These are phyloP conservation scores for Paramecium tetraurelia DNA, from an alignment of 73 alveolate species.

Conservation along the genomic window DNA sequence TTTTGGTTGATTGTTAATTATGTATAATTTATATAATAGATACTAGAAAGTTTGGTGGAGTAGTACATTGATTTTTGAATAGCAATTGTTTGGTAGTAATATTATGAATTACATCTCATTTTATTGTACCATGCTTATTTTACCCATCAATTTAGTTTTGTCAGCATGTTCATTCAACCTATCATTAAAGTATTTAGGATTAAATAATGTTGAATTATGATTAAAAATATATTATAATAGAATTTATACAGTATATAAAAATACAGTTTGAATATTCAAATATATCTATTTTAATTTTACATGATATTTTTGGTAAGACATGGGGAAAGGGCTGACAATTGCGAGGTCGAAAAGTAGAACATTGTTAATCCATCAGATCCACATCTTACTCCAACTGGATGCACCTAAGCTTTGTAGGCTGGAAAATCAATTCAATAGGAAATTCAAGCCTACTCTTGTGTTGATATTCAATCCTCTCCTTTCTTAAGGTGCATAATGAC, in stretches of 20 bases:
- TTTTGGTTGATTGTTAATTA: slow-evolving; percentile 30
- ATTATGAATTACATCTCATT: background rate
- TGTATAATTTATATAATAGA: background rate
- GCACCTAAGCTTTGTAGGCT: background rate
- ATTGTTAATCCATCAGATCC: background rate
- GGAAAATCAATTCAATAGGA: background rate
- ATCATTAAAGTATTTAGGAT: background rate
- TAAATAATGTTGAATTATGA: background rate
- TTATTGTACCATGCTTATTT: background rate
- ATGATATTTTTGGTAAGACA: slow-evolving; percentile 25
- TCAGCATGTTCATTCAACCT: background rate
- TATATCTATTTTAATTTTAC: background rate
- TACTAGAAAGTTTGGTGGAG: background rate
- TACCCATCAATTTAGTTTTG: background rate
- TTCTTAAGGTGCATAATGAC: background rate
- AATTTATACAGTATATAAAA: background rate
- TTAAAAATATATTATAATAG: background rate
- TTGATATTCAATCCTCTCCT: background rate
- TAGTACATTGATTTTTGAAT: background rate
- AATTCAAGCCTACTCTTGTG: background rate
- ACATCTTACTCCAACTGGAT: background rate
- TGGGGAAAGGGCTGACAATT: slow-evolving; percentile 50
- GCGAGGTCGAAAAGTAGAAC: background rate
- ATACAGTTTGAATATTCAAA: background rate
- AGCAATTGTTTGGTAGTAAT: background rate